Conservation (phyloP, 768 basidiomycete species). For the Russula sp. region DNA sequence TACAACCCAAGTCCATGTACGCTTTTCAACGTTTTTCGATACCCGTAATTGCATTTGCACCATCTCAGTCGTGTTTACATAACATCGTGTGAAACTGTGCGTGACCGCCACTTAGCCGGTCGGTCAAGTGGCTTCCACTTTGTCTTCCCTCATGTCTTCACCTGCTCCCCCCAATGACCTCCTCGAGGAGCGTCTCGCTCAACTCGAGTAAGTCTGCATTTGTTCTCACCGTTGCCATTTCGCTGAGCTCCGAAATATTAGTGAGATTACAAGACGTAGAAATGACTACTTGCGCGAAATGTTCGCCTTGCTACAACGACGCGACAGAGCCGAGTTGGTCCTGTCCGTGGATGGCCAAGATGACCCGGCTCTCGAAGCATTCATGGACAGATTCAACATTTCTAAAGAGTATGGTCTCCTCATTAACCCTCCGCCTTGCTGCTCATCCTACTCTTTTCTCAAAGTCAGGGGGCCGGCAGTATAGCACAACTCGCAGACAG, state of each 20-base stretch:
- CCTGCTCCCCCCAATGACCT: neutral
- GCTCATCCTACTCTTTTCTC: conserved; percentile 20
- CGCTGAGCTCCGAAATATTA: conserved; percentile 32
- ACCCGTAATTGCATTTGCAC: conserved; percentile 22
- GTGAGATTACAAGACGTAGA: conserved; percentile 60
- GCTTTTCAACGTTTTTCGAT: conserved; percentile 21
- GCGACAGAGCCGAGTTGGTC: conserved; percentile 45
- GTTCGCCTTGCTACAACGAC: conserved; percentile 60
- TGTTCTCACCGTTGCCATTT: neutral
- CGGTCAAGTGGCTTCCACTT: neutral
- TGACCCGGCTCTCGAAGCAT: conserved; percentile 44
- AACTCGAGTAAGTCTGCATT: conserved; percentile 22
- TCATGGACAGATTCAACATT: conserved; percentile 58
- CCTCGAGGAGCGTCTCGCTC: conserved; percentile 27
- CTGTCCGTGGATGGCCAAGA: conserved; percentile 43
- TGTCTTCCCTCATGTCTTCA: conserved; percentile 16
- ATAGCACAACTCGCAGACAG: conserved; percentile 33
- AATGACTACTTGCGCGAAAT: conserved; percentile 72
- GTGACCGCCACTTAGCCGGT: neutral
- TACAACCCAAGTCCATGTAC: conserved; percentile 24
- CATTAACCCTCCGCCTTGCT: neutral
- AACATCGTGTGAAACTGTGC: neutral
- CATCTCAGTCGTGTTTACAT: conserved; percentile 11
- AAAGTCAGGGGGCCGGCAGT: conserved; percentile 41
- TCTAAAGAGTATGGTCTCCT: conserved; percentile 45